These are phyloP conservation scores for Spathaspora sp. DNA, from an alignment of 805 yeast species.

Conservation along the genomic window DNA sequence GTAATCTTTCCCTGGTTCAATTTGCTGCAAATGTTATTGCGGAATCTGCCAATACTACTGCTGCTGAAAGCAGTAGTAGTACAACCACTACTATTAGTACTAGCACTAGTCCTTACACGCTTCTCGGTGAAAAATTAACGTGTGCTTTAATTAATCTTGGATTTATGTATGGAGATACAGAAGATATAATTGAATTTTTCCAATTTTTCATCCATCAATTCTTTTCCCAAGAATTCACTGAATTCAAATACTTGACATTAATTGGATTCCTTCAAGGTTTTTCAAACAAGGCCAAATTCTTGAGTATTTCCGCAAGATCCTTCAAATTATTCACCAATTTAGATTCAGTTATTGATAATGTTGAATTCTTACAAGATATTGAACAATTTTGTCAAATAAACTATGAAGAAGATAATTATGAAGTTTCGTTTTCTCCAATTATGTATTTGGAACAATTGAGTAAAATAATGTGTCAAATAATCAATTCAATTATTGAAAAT, in stretches of 20 bases:
- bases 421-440: conserved; percentile 30
- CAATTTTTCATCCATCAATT: conserved; percentile 22
- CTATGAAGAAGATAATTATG: no score
- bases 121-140: conserved; percentile 30
- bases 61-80: no score
- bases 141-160: conserved; percentile 30
- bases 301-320: conserved; percentile 17
- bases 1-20: conserved; percentile 41
- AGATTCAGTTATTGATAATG: conserved; percentile 34
- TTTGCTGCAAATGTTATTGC: conserved; percentile 36
- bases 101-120: conserved; percentile 30
- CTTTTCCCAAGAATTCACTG: conserved; percentile 15
- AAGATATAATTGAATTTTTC: conserved; percentile 24
- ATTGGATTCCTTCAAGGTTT: conserved; percentile 34
- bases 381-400: conserved; percentile 22
- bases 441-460: conserved; percentile 32
- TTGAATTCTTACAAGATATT: conserved; percentile 33
- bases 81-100: no score
- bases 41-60: no score
- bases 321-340: conserved; percentile 29
- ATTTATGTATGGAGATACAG: conserved; percentile 17
- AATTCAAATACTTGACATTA: conserved; percentile 31
- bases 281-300: conserved; percentile 21
- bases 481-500: conserved; percentile 26
- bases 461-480: conserved; percentile 31